Evolutionary conservation across 2,329 filamentous ascomycete species (phyloP).

Genomic region (Pseudogymnoascus sp.): DNA sequence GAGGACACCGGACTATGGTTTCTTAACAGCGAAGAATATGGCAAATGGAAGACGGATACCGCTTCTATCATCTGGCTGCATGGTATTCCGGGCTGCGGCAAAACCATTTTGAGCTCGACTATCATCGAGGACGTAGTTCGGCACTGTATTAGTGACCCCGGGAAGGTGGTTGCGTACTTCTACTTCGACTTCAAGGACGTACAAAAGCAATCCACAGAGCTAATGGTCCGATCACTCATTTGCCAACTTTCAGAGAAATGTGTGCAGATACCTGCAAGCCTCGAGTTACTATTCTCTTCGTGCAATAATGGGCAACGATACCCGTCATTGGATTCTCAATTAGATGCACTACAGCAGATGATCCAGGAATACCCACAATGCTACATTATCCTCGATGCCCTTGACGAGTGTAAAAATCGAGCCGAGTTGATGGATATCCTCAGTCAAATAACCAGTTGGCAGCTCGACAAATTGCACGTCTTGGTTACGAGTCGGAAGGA

Average conservation of each 20-base stretch:
- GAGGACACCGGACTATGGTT: slow-evolving; percentile 30
- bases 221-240: slow-evolving; percentile 31
- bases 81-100: slow-evolving; percentile 35
- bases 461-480: neutral
- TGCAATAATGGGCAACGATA: slow-evolving; percentile 16
- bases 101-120: slow-evolving; percentile 33
- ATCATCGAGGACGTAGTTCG: slow-evolving; percentile 14
- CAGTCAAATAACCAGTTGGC: neutral
- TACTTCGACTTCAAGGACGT: slow-evolving; percentile 34
- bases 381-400: slow-evolving; percentile 26
- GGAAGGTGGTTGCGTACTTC: slow-evolving; percentile 23
- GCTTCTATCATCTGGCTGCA: slow-evolving; percentile 31
- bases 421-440: neutral
- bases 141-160: neutral
- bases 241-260: slow-evolving; percentile 26
- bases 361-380: slow-evolving; percentile 20
- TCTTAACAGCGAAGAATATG: slow-evolving; percentile 24
- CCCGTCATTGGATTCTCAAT: slow-evolving; percentile 6
- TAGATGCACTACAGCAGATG: slow-evolving; percentile 11
- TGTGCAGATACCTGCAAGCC: slow-evolving; percentile 10
- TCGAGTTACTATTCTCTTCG: slow-evolving; percentile 24
- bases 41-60: slow-evolving; percentile 24
- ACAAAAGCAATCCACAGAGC: slow-evolving; percentile 28
- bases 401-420: slow-evolving; percentile 23
- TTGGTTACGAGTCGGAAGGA: slow-evolving; percentile 22